Conservation (phyloP, 129 eudicot genomes). For the Silybum marianum region DNA sequence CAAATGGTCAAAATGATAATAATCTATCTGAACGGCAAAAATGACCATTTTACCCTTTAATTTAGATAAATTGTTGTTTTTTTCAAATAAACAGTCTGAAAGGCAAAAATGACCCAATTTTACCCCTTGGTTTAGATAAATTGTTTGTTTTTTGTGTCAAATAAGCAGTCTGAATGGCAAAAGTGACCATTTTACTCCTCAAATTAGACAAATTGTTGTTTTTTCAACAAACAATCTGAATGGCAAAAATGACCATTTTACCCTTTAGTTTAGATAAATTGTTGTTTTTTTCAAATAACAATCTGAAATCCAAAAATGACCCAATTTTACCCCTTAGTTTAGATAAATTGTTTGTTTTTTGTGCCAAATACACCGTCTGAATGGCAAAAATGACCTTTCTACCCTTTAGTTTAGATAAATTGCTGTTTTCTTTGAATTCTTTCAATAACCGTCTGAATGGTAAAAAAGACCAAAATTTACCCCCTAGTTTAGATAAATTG, state of each 20-base stretch:
- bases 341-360: neutral
- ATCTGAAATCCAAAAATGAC: neutral
- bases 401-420: neutral
- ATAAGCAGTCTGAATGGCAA: neutral
- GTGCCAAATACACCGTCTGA: neutral
- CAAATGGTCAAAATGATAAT: neutral
- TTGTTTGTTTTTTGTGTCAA: neutral
- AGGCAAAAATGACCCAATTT: neutral
- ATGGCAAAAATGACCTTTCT: neutral
- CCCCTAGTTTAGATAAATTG: neutral
- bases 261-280: neutral
- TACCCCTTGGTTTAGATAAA: neutral
- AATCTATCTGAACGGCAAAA: neutral
- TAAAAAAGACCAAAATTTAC: neutral
- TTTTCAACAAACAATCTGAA: neutral
- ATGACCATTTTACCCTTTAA: neutral
- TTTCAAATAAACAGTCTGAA: neutral
- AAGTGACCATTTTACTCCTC: neutral
- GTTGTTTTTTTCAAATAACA: neutral
- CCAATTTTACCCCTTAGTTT: neutral
- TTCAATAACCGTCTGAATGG: neutral
- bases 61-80: neutral
- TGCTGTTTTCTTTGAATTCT: neutral
- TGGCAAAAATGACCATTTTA: neutral
- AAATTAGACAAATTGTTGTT: neutral